These are phyloP conservation scores for Metschnikowia borealis DNA, from an alignment of 805 yeast genomes.

Conservation along the genomic window DNA sequence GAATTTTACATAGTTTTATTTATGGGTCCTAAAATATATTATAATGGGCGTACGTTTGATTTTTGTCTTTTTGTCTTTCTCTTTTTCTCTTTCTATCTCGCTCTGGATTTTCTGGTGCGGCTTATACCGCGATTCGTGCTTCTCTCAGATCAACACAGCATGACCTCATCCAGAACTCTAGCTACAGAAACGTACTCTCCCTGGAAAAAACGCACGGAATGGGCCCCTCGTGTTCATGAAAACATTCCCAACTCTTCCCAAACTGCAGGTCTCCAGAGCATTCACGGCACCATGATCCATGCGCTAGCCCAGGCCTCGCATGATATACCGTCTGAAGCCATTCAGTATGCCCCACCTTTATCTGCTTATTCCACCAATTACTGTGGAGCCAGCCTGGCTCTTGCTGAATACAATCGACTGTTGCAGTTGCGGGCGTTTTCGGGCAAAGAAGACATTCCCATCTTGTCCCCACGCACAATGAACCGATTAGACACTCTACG, in stretches of 20 bases:
- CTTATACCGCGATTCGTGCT: background rate
- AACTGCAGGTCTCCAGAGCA: background rate
- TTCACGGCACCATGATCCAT: constrained; percentile 8
- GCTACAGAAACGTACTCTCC: constrained; percentile 7
- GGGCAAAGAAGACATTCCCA: constrained; percentile 12
- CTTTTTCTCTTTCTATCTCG: background rate
- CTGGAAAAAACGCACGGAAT: constrained; percentile 8
- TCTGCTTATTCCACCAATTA: constrained; percentile 51
- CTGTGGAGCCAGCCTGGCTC: constrained; percentile 18
- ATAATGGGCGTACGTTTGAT: too few species aligned
- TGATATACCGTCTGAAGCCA: constrained; percentile 13
- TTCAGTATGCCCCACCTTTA: constrained; percentile 47
- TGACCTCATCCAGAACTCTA: constrained; percentile 6
- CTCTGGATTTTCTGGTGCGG: background rate
- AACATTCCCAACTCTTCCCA: background rate
- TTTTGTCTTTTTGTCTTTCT: too few species aligned
- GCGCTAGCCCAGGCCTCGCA: constrained; percentile 11
- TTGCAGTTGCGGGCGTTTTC: constrained; percentile 14
- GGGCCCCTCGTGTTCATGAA: constrained; percentile 15
- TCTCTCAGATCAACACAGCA: background rate
- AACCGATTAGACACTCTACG: constrained; percentile 22
- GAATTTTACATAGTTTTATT: background rate
- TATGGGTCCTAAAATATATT: background rate
- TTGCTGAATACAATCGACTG: constrained; percentile 22
- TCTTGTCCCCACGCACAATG: constrained; percentile 19